Evolutionary conservation across 202 grass and related monocot species (phyloP).

Genomic region (Elaeis oleifera): DNA sequence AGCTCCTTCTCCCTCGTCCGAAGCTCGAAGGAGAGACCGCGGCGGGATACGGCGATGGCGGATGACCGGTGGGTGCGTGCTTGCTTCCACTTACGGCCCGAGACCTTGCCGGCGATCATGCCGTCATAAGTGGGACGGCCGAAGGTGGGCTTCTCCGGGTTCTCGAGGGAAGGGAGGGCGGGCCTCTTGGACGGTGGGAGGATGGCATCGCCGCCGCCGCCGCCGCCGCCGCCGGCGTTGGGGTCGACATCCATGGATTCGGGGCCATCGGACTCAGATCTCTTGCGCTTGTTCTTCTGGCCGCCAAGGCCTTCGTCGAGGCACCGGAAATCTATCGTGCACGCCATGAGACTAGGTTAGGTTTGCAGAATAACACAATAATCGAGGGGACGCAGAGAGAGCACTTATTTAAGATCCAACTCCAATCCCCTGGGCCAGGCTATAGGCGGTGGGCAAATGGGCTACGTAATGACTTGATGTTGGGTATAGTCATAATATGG

Average conservation of each 20-base stretch:
- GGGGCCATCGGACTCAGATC: conserved; percentile 21
- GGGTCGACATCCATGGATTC: conserved; percentile 77
- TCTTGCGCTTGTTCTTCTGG: conserved; percentile 77
- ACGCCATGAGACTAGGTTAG: conserved; percentile 49
- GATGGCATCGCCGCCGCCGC: background rate
- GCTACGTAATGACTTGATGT: too few relatives aligned
- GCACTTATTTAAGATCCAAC: too few relatives aligned
- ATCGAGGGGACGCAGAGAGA: too few relatives aligned
- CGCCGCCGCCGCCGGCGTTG: background rate
- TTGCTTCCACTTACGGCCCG: conserved; percentile 91
- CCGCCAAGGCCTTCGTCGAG: conserved; percentile 93
- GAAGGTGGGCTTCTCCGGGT: conserved; percentile 76
- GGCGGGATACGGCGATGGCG: conserved; percentile 45
- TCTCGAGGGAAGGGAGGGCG: too few relatives aligned
- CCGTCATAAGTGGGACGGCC: conserved; percentile 85
- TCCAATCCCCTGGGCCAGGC: too few relatives aligned
- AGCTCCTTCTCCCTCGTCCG: conserved; percentile 69
- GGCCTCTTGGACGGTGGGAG: too few relatives aligned
- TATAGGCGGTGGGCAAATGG: too few relatives aligned
- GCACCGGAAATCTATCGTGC: conserved; percentile 76
- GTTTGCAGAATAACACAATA: background rate
- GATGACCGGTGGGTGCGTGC: conserved; percentile 62
- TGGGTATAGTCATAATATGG: too few relatives aligned
- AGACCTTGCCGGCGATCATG: conserved; percentile 72
- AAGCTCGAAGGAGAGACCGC: conserved; percentile 51